Percentiles rank a stretch among this genome's conserved stretches.
Evolutionary conservation across 257 asterid genomes (phyloP).

Genomic region (Anisodus tanguticus): DNA sequence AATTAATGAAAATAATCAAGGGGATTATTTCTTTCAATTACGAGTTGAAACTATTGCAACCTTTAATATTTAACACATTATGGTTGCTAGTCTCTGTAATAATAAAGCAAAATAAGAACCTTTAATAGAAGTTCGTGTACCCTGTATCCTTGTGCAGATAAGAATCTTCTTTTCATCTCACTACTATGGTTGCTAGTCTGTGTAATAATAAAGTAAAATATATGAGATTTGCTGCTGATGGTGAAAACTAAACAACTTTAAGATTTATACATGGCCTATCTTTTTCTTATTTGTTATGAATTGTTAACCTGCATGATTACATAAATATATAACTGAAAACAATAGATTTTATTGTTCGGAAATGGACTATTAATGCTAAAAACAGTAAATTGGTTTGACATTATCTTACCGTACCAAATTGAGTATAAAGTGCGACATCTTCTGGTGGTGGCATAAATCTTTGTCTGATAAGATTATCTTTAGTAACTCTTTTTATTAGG

Average conservation of each 20-base stretch:
- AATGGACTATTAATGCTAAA: too few species aligned
- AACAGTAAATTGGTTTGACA: neutral
- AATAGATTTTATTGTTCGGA: too few species aligned
- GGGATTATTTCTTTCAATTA: too few species aligned
- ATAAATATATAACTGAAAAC: too few species aligned
- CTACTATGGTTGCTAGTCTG: neutral
- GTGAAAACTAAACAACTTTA: too few species aligned
- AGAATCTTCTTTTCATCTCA: neutral
- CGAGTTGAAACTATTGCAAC: slow-evolving; percentile 19
- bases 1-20: too few species aligned
- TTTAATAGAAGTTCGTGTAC: neutral
- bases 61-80: neutral
- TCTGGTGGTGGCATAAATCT: neutral
- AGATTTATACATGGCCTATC: neutral
- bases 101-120: too few species aligned
- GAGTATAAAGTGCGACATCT: neutral
- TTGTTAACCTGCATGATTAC: too few species aligned
- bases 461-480: neutral
- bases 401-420: neutral
- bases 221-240: too few species aligned
- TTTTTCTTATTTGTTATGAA: too few species aligned
- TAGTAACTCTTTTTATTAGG: neutral
- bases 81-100: too few species aligned
- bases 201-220: neutral
- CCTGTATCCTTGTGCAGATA: slow-evolving; percentile 11